These are phyloP conservation scores for Chlorella sp. DNA, from an alignment of 139 green algal species.

Conservation along the genomic window DNA sequence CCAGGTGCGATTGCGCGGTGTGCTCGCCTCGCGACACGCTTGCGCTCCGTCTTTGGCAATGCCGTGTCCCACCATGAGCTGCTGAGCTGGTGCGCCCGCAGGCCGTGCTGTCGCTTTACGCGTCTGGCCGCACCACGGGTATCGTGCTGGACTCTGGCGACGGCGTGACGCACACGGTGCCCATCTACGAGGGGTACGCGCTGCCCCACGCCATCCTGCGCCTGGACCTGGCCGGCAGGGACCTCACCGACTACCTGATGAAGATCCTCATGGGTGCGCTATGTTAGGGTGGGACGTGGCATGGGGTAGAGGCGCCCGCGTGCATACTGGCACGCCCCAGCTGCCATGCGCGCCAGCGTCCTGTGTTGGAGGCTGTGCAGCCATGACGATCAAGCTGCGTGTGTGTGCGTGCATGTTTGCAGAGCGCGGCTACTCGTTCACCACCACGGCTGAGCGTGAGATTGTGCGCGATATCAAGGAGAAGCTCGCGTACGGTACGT, in stretches of 20 bases:
- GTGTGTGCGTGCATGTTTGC: constrained; percentile 19
- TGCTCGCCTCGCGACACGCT: too few relatives aligned
- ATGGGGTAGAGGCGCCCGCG: too few relatives aligned
- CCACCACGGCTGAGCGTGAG: constrained; percentile 94
- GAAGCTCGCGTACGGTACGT: constrained; percentile 97
- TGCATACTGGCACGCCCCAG: too few relatives aligned
- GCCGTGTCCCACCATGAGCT: too few relatives aligned
- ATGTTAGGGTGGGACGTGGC: too few relatives aligned
- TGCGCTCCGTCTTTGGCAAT: too few relatives aligned
- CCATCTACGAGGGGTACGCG: constrained; percentile 97
- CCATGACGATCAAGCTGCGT: too few relatives aligned
- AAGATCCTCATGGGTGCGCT: constrained; percentile 75
- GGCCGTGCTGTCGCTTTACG: constrained; percentile 98
- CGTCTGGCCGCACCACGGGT: constrained; percentile 93
- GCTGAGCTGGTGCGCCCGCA: too few relatives aligned
- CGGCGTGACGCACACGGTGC: constrained; percentile 95
- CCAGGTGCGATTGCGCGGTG: constrained; percentile 42
- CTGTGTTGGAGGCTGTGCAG: too few relatives aligned
- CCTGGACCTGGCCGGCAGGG: constrained; percentile 92
- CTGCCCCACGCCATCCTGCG: constrained; percentile 94
- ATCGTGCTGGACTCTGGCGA: constrained; percentile 98
- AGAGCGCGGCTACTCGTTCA: constrained; percentile 98
- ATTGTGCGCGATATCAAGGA: constrained; percentile 99
- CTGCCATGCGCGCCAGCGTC: too few relatives aligned
- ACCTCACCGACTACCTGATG: constrained; percentile 97